phyloP scores from a whole-genome alignment of 108 stramenopile species.

The Conticribra guillardii region DNA sequence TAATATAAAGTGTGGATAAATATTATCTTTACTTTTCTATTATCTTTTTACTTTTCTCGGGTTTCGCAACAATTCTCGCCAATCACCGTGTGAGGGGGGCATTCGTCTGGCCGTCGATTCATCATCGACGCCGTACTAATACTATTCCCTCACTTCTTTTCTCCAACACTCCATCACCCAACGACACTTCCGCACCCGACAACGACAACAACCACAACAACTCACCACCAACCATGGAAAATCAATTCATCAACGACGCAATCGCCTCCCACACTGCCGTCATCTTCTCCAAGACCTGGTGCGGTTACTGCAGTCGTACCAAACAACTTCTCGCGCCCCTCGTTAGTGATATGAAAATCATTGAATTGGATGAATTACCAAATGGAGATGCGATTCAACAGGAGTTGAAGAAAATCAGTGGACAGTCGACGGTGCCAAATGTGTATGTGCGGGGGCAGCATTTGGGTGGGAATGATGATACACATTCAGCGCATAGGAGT shows the following conservation, averaged over 20 bases:
- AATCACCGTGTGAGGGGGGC: too few relatives aligned
- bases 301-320: slow-evolving; percentile 61
- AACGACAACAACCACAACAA: neutral
- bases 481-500: slow-evolving; percentile 41
- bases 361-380: slow-evolving; percentile 73
- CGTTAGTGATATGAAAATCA: slow-evolving; percentile 44
- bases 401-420: slow-evolving; percentile 59
- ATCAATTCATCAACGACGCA: neutral
- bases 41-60: too few relatives aligned
- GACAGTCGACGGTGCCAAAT: slow-evolving; percentile 85
- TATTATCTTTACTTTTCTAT: too few relatives aligned
- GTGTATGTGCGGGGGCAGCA: slow-evolving; percentile 84
- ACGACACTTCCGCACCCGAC: too few relatives aligned
- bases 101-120: too few relatives aligned
- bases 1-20: too few relatives aligned
- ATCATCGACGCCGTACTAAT: too few relatives aligned
- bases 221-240: neutral
- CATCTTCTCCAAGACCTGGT: slow-evolving; percentile 65
- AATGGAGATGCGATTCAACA: slow-evolving; percentile 73
- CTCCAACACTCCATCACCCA: too few relatives aligned
- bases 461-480: slow-evolving; percentile 75
- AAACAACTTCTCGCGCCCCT: slow-evolving; percentile 60
- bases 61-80: too few relatives aligned
- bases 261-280: slow-evolving; percentile 18
- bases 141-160: too few relatives aligned